Evolutionary conservation across 2,329 filamentous ascomycete species (phyloP).

Genomic region (Capronia coronata): DNA sequence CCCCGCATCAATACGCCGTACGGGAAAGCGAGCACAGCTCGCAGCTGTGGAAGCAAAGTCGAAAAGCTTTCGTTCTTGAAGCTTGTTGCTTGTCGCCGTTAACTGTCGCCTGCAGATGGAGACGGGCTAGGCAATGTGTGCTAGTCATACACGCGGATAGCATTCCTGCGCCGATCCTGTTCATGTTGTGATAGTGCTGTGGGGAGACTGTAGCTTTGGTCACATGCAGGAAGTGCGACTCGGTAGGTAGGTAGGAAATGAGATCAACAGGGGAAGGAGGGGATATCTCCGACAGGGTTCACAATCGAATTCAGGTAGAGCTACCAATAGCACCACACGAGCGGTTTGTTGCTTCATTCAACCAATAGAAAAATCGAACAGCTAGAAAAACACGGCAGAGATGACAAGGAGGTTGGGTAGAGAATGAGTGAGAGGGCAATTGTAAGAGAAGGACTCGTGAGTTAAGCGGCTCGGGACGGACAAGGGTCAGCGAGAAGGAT

Average conservation of each 20-base stretch:
- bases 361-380: conserved; percentile 15
- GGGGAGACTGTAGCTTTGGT: conserved; percentile 5
- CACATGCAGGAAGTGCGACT: background rate
- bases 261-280: conserved; percentile 4
- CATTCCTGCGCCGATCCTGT: background rate
- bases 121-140: background rate
- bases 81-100: background rate
- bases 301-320: background rate
- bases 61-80: background rate
- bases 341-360: background rate
- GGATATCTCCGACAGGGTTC: background rate
- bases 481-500: background rate
- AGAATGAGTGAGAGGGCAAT: background rate
- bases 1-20: too few species aligned
- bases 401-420: conserved; percentile 13
- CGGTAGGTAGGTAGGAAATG: background rate
- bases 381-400: background rate
- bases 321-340: background rate
- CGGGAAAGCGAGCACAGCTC: background rate
- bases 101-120: background rate
- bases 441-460: conserved; percentile 4
- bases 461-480: conserved; percentile 12
- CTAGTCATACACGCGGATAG: too few species aligned
- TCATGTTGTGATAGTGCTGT: conserved; percentile 9
- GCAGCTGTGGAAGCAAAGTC: background rate